Base-by-base conservation (phyloP, 2,329 filamentous ascomycete species). In the Ampelomyces quisqualis region DNA sequence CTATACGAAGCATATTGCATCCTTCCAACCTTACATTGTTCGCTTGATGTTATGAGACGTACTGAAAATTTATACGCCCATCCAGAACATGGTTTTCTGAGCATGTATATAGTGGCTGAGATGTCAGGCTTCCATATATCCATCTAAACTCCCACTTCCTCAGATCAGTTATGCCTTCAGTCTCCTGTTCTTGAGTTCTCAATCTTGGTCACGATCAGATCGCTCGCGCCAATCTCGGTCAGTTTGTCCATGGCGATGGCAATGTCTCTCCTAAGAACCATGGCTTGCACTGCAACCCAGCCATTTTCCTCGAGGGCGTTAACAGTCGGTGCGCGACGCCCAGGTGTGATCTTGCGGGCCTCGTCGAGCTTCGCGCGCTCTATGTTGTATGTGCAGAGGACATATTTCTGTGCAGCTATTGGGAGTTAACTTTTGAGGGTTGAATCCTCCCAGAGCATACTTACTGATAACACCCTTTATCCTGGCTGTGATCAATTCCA, bases 361-460 rank as follows among this genome's bases (percentile, higher is more conserved):
- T 75, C 73, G 6, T 76, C 62, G 41, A 98, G 80, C 38, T 80
- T 79, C 33, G 71, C 67, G 47, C 90, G 82, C 55, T 87, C 79
- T 44, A 97, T 81, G 72, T 98, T 98, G 78, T 97, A 98, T 65
- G 94, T 90, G 75, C 93, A 97, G 20, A 97, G 81, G 19, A 97
- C 89, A 65, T 87, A 97, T 70, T 83, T 85, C 73, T 98, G 89
- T 7, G 93, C 93, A 28, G 89, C 80, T 82, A 48, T n/a, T n/a
- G n/a, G n/a, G n/a, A n/a, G n/a, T n/a, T n/a, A n/a, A n/a, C n/a
- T n/a, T n/a, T n/a, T n/a, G n/a, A n/a, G n/a, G n/a, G n/a, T n/a
- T n/a, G n/a, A n/a, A n/a, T n/a, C n/a, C n/a, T n/a, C n/a, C n/a
- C n/a, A n/a, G n/a, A n/a, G n/a, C n/a, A n/a, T n/a, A 58, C 77